Evolutionary conservation across 2,329 filamentous ascomycete species (phyloP).

Genomic region (Parafenestella ontariensis): DNA sequence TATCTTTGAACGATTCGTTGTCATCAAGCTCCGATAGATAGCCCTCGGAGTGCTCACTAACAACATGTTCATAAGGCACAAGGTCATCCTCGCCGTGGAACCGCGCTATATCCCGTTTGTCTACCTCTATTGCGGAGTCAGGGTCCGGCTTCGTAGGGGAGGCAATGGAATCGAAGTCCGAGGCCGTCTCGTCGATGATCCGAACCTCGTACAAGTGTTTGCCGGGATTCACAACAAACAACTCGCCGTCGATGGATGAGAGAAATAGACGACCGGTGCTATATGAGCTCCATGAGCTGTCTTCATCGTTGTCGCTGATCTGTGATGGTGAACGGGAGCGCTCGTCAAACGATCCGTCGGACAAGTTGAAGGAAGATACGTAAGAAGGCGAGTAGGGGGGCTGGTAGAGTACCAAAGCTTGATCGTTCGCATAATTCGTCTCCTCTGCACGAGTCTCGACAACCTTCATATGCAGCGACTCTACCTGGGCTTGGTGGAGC

Average conservation of each 20-base stretch:
- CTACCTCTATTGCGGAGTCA: background rate
- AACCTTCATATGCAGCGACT: background rate
- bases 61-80: background rate
- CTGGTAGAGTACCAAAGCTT: background rate
- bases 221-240: background rate
- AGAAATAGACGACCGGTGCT: conserved; percentile 1
- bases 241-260: background rate
- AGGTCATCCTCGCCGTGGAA: background rate
- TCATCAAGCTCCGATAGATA: background rate
- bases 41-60: background rate
- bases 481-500: background rate
- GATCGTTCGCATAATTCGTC: background rate
- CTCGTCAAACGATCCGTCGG: background rate
- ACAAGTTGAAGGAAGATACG: background rate
- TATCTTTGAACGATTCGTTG: background rate
- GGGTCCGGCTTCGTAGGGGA: background rate
- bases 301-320: background rate
- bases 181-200: background rate
- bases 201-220: conserved; percentile 1
- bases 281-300: background rate
- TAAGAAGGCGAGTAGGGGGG: background rate
- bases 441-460: too few relatives aligned
- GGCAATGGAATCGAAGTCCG: conserved; percentile 5
- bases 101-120: background rate
- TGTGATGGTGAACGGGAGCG: background rate